Evolutionary conservation across 345 rosid species (phyloP), one percentile per base, ranked within the genome.

Genomic region (Moricandia arvensis): DNA sequence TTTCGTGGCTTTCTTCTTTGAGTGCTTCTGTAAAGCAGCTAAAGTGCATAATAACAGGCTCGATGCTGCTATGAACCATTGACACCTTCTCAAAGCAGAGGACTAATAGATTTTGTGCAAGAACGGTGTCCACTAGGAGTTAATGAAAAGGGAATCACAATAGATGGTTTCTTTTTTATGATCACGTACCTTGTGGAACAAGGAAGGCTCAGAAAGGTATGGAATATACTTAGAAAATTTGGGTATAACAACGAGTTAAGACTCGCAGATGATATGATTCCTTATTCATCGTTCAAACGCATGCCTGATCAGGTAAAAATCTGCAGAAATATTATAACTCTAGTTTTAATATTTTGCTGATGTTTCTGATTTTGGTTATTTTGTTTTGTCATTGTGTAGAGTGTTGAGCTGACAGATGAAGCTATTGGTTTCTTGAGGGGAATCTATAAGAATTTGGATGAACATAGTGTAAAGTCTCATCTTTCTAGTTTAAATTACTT

Each of bases 121-220:
- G 88, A 78, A 30, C 86, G 83, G 81, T 79, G 80, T 80, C 83
- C 81, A 49, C 81, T 80, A 84, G 98, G 96, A 57, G 91, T 90
- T 67, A 78, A 81, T 79, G 89, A 88, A 55, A 82, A 78, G 37
- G 97, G 96, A 45, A 90, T 93, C 59, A 91, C 96, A 3, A 79
- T 86, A 78, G 87, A 90, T 0, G 98, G 98, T 13, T 93, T 93
- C 84, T 90, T 93, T 57, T 91, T 86, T 82, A 93, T 43, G 0
- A 4, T 12, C 49, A 85, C 81, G 91, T 87, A 57, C 58, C 87
- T 85, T 76, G 85, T 93, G 24, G 96, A 93, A 73, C 83, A 85
- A 75, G 94, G 91, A 67, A 89, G 6, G 21, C 13, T 59, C 47
- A 49, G 30, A 41, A 30, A 10, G 9, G 3, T 75, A 21, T 75